Percentiles rank a stretch among this genome's conserved stretches.
Conservation (phyloP, 345 rosid species). For the Angophora floribunda region DNA sequence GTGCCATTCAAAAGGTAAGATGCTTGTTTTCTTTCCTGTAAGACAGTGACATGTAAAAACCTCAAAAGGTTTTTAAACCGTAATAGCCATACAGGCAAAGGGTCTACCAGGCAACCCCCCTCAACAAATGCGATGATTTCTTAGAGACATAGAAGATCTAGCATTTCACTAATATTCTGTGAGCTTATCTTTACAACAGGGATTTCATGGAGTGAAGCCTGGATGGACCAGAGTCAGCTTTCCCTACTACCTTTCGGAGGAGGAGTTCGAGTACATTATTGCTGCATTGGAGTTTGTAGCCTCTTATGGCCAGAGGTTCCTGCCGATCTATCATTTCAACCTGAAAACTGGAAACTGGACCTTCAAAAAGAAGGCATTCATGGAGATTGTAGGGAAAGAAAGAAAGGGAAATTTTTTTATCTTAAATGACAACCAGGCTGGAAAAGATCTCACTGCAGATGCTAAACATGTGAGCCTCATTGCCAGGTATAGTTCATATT, state of each 20-base stretch:
- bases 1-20: conserved; percentile 32
- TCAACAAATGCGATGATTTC: not conserved
- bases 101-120: not conserved
- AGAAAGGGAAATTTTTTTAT: not conserved
- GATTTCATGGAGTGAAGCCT: conserved; percentile 33
- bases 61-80: not conserved
- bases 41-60: not conserved
- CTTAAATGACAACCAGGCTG: not conserved
- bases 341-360: conserved; percentile 32
- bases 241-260: conserved; percentile 46
- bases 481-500: not conserved
- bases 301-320: conserved; percentile 37
- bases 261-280: conserved; percentile 36
- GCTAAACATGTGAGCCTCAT: not conserved
- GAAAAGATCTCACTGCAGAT: not conserved
- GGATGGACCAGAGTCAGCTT: conserved; percentile 65
- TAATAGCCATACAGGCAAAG: not conserved
- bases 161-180: not conserved
- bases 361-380: conserved; percentile 5
- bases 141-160: not conserved
- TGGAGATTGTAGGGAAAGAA: conserved; percentile 1
- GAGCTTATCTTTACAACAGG: conserved; percentile 9
- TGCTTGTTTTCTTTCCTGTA: not conserved
- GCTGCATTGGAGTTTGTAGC: conserved; percentile 37
- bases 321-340: conserved; percentile 29